A percentile compares a stretch with the other conserved stretches of the same genome.
Evolutionary conservation across 306 rosid genomes (phyloP).

Genomic region (Prunus mume): DNA sequence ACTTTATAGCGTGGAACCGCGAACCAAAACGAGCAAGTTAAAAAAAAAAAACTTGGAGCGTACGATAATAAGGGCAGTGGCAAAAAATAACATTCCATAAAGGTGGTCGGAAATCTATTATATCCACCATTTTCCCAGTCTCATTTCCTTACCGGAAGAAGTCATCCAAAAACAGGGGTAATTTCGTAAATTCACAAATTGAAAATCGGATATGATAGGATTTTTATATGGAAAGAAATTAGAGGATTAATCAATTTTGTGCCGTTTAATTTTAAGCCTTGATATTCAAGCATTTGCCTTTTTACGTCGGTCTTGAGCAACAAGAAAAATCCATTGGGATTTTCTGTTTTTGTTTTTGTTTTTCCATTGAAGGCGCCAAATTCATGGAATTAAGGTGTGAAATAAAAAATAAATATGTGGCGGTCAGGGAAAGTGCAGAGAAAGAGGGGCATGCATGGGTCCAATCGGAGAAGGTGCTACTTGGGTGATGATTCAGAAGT

Average conservation of each 20-base stretch:
- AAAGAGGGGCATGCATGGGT: background rate
- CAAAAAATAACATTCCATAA: background rate
- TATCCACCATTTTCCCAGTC: background rate
- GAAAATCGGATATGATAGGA: background rate
- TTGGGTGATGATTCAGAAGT: conserved; percentile 1
- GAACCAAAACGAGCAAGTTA: background rate
- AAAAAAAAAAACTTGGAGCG: background rate
- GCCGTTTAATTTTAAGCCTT: background rate
- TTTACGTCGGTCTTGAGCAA: background rate
- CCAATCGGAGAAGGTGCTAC: background rate
- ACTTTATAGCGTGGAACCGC: conserved; percentile 19
- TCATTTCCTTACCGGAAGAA: too few species aligned
- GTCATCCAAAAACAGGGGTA: background rate
- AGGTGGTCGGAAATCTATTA: background rate
- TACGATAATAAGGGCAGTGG: background rate
- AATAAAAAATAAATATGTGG: background rate
- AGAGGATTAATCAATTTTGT: background rate
- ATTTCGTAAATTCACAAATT: conserved; percentile 1
- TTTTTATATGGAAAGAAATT: background rate
- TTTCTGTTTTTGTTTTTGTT: background rate
- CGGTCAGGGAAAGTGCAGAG: background rate
- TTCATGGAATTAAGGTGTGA: background rate
- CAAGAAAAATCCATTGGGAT: background rate
- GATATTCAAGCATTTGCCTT: background rate
- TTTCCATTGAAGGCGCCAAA: background rate